phyloP scores from a whole-genome alignment of 2,329 filamentous ascomycete genomes.

The Exophiala phaeomuriformis region DNA sequence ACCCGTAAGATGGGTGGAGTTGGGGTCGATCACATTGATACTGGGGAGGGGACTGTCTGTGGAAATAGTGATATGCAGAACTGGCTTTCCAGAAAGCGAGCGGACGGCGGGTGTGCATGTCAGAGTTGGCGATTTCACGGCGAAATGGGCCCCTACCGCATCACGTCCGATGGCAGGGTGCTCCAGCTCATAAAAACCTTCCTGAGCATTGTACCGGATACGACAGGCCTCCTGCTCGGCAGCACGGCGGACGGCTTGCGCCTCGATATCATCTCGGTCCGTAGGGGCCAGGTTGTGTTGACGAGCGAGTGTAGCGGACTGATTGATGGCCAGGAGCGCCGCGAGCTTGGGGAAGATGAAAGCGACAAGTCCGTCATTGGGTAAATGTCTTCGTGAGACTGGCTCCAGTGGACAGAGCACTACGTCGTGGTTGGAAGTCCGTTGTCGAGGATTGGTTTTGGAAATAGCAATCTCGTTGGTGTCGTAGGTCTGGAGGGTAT shows the following conservation, averaged over 20 bases:
- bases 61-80: slow-evolving; percentile 39
- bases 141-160: slow-evolving; percentile 18
- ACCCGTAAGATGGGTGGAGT: slow-evolving; percentile 28
- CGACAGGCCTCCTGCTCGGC: slow-evolving; percentile 42
- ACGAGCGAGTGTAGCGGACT: slow-evolving; percentile 36
- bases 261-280: slow-evolving; percentile 38
- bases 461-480: slow-evolving; percentile 39
- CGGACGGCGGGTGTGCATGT: slow-evolving; percentile 10
- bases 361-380: slow-evolving; percentile 39
- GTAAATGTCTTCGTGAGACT: slow-evolving; percentile 33
- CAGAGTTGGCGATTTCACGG: slow-evolving; percentile 6
- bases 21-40: slow-evolving; percentile 33
- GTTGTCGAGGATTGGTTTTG: slow-evolving; percentile 37
- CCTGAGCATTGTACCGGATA: slow-evolving; percentile 38
- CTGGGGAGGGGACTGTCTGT: slow-evolving; percentile 34
- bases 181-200: slow-evolving; percentile 40
- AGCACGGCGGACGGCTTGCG: slow-evolving; percentile 38
- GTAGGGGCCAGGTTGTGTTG: slow-evolving; percentile 36
- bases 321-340: slow-evolving; percentile 44
- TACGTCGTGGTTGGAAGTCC: slow-evolving; percentile 37
- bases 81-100: slow-evolving; percentile 18
- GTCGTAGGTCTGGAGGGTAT: slow-evolving; percentile 39
- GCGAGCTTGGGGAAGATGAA: slow-evolving; percentile 44
- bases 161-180: slow-evolving; percentile 38
- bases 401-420: slow-evolving; percentile 39